Conservation (phyloP, 164 flowering plant species). For the Sedum album region DNA sequence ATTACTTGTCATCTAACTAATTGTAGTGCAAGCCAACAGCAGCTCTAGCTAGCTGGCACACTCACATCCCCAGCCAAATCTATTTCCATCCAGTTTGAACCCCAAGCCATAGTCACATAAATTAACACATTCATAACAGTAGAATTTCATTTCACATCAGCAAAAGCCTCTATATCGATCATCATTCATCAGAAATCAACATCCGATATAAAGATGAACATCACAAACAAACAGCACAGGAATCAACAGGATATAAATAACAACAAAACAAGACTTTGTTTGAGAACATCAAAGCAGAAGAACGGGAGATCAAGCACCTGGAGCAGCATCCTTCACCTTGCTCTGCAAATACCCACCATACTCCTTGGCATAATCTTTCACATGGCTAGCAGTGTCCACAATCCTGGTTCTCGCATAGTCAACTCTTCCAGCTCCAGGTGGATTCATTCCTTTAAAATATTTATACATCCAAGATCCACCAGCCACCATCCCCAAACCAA, state of each 20-base stretch:
- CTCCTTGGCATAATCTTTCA: no score
- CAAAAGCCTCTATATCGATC: neutral
- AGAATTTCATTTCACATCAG: neutral
- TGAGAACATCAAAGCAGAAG: neutral
- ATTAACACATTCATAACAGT: neutral
- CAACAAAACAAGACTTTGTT: neutral
- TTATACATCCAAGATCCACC: slow-evolving; percentile 55
- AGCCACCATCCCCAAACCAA: slow-evolving; percentile 31
- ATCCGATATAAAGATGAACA: neutral
- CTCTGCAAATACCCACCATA: slow-evolving; percentile 74
- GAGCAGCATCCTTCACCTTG: slow-evolving; percentile 82
- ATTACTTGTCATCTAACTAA: neutral
- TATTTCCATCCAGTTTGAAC: neutral
- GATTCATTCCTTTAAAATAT: slow-evolving; percentile 49
- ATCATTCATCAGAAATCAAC: neutral
- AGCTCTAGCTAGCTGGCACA: neutral
- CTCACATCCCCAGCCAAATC: neutral
- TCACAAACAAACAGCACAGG: neutral
- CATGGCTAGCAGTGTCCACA: slow-evolving; percentile 68
- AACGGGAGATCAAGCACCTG: slow-evolving; percentile 40
- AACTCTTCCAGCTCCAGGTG: slow-evolving; percentile 55
- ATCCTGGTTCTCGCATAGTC: slow-evolving; percentile 72
- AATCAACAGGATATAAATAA: neutral
- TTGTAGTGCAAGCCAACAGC: neutral
- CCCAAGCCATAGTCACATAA: neutral